Evolutionary conservation across 1,139 yeast species (phyloP), one percentile per base, ranked within the genome.

Genomic region (Debaryomyces udenii): DNA sequence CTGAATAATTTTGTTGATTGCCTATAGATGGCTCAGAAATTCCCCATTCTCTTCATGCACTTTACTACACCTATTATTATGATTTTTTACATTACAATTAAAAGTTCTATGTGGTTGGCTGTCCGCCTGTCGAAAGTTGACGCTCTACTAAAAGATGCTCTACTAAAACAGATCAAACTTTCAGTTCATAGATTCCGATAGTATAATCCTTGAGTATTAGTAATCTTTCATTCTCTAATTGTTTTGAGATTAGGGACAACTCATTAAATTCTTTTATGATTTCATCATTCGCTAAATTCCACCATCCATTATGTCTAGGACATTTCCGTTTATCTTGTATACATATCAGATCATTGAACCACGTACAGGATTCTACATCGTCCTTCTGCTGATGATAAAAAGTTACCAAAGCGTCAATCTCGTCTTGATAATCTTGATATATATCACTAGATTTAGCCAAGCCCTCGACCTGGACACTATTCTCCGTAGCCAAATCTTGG

Each of bases 261-360:
- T 69, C 66, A 2, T 51, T 50, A 22, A 62, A 59, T 23, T 60
- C 48, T 29, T 64, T 69, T 14, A 62, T 56, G 10, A 74, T 51
- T 40, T 72, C 72, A 45, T 82, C 87, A 18, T 64, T 58, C 11
- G 73, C 54, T 39, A 86, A 73, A 35, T 66, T 66, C 58, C 70
- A 73, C 95, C 95, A 87, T 0, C 85, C 83, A 36, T 70, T 69
- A 53, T 87, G 95, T 37, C 80, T 74, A 4, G 61, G 59, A 57
- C 96, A 87, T 52, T 83, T 83, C 39, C 81, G 72, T 47, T 78
- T 78, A 39, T 86, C 93, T n/a, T 66, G 62, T 11, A 80, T 54
- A 55, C 95, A 87, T 2, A 80, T 49, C 39, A 43, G 51, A 41
- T 49, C 57, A 13, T 49, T 31, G 23, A 53, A 60, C 52, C 53